These are phyloP conservation scores for Nevesoporus exiguus DNA, from an alignment of 768 basidiomycete species.

Conservation along the genomic window DNA sequence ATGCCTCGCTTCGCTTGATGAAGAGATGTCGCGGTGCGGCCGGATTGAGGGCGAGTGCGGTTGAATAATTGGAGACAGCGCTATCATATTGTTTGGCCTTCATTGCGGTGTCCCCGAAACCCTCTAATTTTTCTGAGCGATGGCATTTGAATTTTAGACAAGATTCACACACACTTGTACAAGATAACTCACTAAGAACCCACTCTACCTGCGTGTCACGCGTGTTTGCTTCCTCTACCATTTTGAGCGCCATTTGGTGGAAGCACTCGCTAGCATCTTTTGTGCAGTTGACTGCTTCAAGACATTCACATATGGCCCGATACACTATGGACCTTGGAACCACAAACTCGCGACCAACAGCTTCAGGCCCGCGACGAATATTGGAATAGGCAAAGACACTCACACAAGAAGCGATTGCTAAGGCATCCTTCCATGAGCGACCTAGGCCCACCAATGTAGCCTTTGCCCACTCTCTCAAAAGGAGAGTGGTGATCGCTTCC, in stretches of 20 bases:
- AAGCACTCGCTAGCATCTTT: not conserved
- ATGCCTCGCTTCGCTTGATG: not conserved
- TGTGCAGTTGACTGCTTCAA: not conserved
- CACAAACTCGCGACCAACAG: not conserved
- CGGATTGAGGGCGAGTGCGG: not conserved
- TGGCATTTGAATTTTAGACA: not conserved
- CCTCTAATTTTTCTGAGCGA: not conserved
- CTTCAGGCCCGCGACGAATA: too few relatives aligned
- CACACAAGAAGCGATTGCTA: not conserved
- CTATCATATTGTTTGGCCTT: not conserved
- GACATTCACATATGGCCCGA: not conserved
- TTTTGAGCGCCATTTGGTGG: not conserved
- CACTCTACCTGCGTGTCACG: not conserved
- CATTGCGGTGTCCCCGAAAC: not conserved
- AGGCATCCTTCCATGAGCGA: not conserved
- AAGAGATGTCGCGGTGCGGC: not conserved
- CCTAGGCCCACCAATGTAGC: not conserved
- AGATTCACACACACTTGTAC: not conserved
- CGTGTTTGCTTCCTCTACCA: too few relatives aligned
- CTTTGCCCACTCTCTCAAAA: not conserved
- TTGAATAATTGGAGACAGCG: not conserved
- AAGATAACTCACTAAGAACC: not conserved
- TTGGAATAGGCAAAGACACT: not conserved
- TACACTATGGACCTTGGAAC: not conserved
- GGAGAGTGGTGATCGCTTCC: too few relatives aligned